Evolutionary conservation across 768 basidiomycete genomes (phyloP).

Genomic region (Lactarius sanguifluus): DNA sequence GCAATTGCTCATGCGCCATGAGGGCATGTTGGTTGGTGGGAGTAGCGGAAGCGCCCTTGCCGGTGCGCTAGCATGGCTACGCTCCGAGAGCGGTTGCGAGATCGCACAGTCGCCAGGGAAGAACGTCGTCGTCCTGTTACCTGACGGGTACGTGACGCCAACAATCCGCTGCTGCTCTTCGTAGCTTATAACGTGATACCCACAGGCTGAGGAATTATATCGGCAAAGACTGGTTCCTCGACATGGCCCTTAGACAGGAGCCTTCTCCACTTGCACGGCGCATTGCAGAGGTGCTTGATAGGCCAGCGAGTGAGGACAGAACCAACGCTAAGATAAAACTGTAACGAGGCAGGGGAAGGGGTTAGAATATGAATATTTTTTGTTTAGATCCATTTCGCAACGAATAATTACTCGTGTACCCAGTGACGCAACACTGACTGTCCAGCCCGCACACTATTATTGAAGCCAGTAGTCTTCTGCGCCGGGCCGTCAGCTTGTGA

Average conservation of each 20-base stretch:
- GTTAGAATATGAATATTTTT: background rate
- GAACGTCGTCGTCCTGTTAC: constrained; percentile 87
- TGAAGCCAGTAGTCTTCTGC: too few relatives aligned
- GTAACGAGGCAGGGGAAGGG: background rate
- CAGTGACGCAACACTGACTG: background rate
- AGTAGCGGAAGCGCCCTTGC: constrained; percentile 86
- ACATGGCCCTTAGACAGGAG: constrained; percentile 57
- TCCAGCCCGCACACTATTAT: too few relatives aligned
- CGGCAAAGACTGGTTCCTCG: constrained; percentile 89
- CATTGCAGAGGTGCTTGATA: constrained; percentile 45
- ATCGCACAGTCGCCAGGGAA: constrained; percentile 65
- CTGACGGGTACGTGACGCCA: constrained; percentile 73
- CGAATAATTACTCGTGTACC: background rate
- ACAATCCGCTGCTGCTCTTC: background rate
- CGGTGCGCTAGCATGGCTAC: constrained; percentile 77
- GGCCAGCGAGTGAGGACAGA: background rate
- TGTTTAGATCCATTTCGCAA: background rate
- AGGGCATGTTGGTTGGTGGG: constrained; percentile 91
- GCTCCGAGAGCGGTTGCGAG: constrained; percentile 59
- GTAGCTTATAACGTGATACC: background rate
- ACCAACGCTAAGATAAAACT: background rate
- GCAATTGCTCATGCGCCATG: constrained; percentile 71
- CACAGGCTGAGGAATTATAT: constrained; percentile 88
- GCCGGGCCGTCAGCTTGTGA: background rate
- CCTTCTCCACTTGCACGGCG: constrained; percentile 52